A percentile compares a stretch with the other conserved stretches of the same genome.
These are phyloP conservation scores for Irpex sp. DNA, from an alignment of 1,284 basidiomycete species.

Conservation along the genomic window DNA sequence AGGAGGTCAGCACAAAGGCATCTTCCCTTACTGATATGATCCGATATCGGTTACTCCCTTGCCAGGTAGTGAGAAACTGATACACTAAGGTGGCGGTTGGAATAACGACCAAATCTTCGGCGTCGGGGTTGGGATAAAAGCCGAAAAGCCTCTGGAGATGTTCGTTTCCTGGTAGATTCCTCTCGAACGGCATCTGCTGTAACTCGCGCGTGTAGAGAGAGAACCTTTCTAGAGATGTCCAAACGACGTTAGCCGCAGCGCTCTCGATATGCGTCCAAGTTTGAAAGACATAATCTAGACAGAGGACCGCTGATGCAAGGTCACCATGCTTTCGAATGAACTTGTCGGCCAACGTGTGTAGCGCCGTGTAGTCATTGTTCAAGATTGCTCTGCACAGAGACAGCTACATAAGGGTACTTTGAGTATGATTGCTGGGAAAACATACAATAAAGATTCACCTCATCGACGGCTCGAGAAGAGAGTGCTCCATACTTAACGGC, in stretches of 20 bases:
- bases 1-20: neutral
- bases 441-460: slow-evolving; percentile 4
- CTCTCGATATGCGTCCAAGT: slow-evolving; percentile 17
- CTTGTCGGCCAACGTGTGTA: neutral
- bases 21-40: neutral
- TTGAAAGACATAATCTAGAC: slow-evolving; percentile 38
- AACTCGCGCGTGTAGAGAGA: slow-evolving; percentile 34
- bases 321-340: slow-evolving; percentile 23
- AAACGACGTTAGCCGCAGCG: slow-evolving; percentile 22
- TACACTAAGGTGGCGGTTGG: slow-evolving; percentile 21
- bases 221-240: slow-evolving; percentile 32
- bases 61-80: slow-evolving; percentile 19
- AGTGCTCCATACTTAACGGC: neutral
- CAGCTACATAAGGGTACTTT: neutral
- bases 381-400: slow-evolving; percentile 11
- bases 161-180: slow-evolving; percentile 23
- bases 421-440: neutral
- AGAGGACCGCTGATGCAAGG: slow-evolving; percentile 34
- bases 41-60: neutral
- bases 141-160: slow-evolving; percentile 36
- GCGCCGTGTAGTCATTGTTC: neutral
- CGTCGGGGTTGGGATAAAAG: slow-evolving; percentile 23
- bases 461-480: neutral
- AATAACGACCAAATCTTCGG: slow-evolving; percentile 26
- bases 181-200: slow-evolving; percentile 22